These are phyloP conservation scores for Zopfochytrium polystomum DNA, from an alignment of 371 early-diverging fungal genomes.

Conservation along the genomic window DNA sequence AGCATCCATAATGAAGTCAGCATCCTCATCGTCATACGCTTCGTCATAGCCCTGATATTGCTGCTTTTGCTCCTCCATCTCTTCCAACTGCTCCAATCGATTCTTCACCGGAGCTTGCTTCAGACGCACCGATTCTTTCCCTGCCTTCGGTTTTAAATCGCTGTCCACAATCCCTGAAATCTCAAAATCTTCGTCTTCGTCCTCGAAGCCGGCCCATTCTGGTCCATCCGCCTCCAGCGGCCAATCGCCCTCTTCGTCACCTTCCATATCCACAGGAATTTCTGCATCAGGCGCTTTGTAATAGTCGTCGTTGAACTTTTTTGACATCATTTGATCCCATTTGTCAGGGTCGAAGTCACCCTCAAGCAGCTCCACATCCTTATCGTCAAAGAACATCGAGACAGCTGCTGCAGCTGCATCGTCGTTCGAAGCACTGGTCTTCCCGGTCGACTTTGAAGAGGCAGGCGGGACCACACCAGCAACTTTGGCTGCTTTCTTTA, in stretches of 20 bases:
- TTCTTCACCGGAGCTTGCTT: slow-evolving; percentile 12
- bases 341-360: slow-evolving; percentile 85
- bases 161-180: slow-evolving; percentile 14
- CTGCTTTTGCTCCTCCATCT: slow-evolving; percentile 10
- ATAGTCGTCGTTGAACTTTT: slow-evolving; percentile 72
- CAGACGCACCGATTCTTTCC: slow-evolving; percentile 14
- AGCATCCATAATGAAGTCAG: slow-evolving; percentile 82
- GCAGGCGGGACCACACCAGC: no score
- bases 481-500: slow-evolving; percentile 78
- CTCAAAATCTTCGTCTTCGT: slow-evolving; percentile 26
- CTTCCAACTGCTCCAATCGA: slow-evolving; percentile 17
- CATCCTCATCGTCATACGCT: slow-evolving; percentile 40
- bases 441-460: no score
- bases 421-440: slow-evolving; percentile 1
- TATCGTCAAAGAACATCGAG: slow-evolving; percentile 66
- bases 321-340: slow-evolving; percentile 78
- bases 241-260: slow-evolving; percentile 7
- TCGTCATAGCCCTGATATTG: slow-evolving; percentile 8
- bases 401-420: no score
- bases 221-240: slow-evolving; percentile 14
- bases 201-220: slow-evolving; percentile 3
- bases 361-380: slow-evolving; percentile 84
- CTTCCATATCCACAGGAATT: slow-evolving; percentile 61
- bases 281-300: slow-evolving; percentile 54
- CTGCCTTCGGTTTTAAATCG: slow-evolving; percentile 12